phyloP scores from a whole-genome alignment of 2,329 filamentous ascomycete genomes.

The Hypoxylon sp. region DNA sequence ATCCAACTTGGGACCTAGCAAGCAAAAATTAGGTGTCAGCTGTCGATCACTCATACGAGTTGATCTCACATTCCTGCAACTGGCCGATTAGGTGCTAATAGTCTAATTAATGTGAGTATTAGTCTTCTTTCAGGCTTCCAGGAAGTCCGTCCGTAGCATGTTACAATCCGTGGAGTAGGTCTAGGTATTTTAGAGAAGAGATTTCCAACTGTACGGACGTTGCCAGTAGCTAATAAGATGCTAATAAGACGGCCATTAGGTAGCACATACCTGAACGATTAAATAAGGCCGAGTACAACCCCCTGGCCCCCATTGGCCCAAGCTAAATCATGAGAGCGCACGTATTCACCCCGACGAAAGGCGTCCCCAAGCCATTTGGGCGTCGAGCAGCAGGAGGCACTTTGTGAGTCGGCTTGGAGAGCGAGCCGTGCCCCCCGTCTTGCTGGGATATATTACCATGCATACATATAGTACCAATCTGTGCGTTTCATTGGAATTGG shows the following conservation, averaged over 20 bases:
- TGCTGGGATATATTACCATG: slow-evolving; percentile 30
- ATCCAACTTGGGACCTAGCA: slow-evolving; percentile 28
- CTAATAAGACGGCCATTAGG: too few species aligned
- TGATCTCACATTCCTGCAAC: slow-evolving; percentile 34
- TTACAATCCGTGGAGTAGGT: slow-evolving; percentile 18
- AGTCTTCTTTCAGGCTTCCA: slow-evolving; percentile 7
- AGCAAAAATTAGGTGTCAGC: slow-evolving; percentile 31
- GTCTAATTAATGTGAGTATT: slow-evolving; percentile 24
- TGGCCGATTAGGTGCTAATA: slow-evolving; percentile 31
- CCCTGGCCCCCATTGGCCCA: slow-evolving; percentile 15
- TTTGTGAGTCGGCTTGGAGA: background rate
- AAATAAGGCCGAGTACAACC: slow-evolving; percentile 31
- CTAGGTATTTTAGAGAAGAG: slow-evolving; percentile 5
- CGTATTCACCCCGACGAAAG: slow-evolving; percentile 16
- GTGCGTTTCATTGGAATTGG: slow-evolving; percentile 20
- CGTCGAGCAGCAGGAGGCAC: background rate
- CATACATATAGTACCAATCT: slow-evolving; percentile 18
- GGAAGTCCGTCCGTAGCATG: slow-evolving; percentile 17
- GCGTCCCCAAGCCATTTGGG: slow-evolving; percentile 5
- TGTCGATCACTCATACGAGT: slow-evolving; percentile 37
- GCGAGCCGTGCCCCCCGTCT: slow-evolving; percentile 9
- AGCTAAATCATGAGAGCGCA: slow-evolving; percentile 12
- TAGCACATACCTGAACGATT: slow-evolving; percentile 8
- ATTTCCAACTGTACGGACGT: slow-evolving; percentile 8
- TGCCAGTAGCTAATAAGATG: slow-evolving; percentile 9